Evolutionary conservation across 139 green algal genomes (phyloP).

Genomic region (Picochlorum sp.): DNA sequence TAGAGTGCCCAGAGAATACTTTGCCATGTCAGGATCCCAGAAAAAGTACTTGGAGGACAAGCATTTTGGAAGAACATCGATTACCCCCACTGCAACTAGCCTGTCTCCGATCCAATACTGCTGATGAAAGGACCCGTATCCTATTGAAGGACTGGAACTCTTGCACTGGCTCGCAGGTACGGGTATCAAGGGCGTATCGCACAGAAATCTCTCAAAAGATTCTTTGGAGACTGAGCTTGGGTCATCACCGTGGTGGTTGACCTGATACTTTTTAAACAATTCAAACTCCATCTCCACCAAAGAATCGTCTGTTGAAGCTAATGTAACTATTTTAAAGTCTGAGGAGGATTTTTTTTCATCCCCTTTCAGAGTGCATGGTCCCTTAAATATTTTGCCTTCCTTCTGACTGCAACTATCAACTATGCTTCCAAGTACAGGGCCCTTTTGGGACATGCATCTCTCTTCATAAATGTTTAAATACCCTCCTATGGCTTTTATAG

Average conservation of each 20-base stretch:
- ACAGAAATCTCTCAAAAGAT: conserved; percentile 57
- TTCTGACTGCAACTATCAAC: too few species aligned
- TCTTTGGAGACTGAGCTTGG: conserved; percentile 19
- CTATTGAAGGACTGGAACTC: conserved; percentile 4
- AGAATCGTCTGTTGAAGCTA: background rate
- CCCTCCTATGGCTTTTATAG: too few species aligned
- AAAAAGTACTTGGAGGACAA: conserved; percentile 88
- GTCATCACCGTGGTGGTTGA: conserved; percentile 44
- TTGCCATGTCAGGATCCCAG: conserved; percentile 71
- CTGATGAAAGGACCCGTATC: conserved; percentile 85
- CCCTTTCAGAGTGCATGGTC: too few species aligned
- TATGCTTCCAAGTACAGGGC: too few species aligned
- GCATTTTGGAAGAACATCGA: conserved; percentile 80
- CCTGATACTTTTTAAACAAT: conserved; percentile 27
- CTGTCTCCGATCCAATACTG: conserved; percentile 83
- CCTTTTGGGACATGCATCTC: too few species aligned
- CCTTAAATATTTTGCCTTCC: too few species aligned
- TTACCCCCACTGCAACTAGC: conserved; percentile 83
- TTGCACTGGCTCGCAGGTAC: conserved; percentile 6
- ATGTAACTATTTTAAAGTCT: conserved; percentile 18
- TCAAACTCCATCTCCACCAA: conserved; percentile 19
- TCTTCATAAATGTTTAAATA: too few species aligned
- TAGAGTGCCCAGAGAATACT: conserved; percentile 60
- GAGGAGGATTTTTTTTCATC: background rate
- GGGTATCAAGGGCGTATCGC: conserved; percentile 50